Evolutionary conservation across 345 rosid genomes (phyloP), one percentile per base, ranked within the genome.

Genomic region (Gossypium thurberi): DNA sequence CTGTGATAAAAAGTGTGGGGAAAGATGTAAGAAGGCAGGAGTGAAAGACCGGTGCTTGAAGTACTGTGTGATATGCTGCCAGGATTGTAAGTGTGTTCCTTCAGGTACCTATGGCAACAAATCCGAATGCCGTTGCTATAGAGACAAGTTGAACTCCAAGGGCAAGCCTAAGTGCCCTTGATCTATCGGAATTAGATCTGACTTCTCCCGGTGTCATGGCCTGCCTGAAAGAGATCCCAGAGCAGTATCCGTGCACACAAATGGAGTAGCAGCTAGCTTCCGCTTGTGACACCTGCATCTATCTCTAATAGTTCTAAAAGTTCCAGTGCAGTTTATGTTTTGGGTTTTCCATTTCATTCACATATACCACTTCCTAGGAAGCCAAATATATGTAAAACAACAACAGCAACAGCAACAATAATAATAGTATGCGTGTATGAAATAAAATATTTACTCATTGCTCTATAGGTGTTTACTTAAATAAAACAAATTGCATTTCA

Each of bases 21-120:
- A 10, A 56, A 87, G 99, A 81, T 95, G 99, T 78, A 79, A 85
- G 2, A 84, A 82, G 78, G 97, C 98, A 2, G 88, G 98, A 37
- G 21, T 63, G 74, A 56, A 81, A 69, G 89, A 88, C 37, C 71
- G 90, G 69, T 94, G 99, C 83, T 66, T 90, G 65, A 81, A 87
- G 78, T 92, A 92, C 74, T 94, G 98, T 69, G 90, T 85, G 47
- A 86, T 92, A 40, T 94, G 98, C 84, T 94, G 98, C 43, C 76
- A 26, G 33, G 81, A 85, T 50, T 94, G 98, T 82, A 44, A 83
- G 15, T 95, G 98, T 72, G 99, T 95, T 51, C 99, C 99, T 25
- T 86, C 96, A 1, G 97, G 99, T 51, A 90, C 97, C 25, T 91
- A 76, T 2, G 97, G 97, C 42, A 67, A 89, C 86, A 93, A 89